Evolutionary conservation across 768 basidiomycete genomes (phyloP).

Genomic region (Tricholoma bakamatsutake): DNA sequence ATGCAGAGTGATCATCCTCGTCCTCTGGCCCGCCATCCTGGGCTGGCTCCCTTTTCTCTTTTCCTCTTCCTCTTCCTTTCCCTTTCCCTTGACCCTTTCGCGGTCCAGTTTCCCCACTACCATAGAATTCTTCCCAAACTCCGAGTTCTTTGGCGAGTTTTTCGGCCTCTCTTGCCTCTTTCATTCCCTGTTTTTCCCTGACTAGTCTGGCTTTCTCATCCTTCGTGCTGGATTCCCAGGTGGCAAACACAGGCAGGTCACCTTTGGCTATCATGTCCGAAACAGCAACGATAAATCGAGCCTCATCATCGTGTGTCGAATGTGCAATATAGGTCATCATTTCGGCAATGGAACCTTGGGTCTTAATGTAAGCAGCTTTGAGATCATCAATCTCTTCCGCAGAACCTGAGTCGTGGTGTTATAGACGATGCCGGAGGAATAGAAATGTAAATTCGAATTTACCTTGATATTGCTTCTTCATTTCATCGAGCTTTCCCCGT

Average conservation of each 20-base stretch:
- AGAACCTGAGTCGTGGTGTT: constrained; percentile 51
- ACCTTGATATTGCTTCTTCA: constrained; percentile 96
- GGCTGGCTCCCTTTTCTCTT: neutral
- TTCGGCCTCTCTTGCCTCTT: constrained; percentile 84
- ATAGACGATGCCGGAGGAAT: neutral
- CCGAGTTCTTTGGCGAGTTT: constrained; percentile 79
- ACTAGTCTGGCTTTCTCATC: constrained; percentile 77
- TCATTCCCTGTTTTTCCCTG: constrained; percentile 66
- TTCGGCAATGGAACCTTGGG: constrained; percentile 66
- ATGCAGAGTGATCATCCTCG: constrained; percentile 59
- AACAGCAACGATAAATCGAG: constrained; percentile 70
- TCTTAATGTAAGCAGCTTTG: constrained; percentile 63
- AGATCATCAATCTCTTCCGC: constrained; percentile 80
- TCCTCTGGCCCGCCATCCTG: constrained; percentile 24
- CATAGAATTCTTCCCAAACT: constrained; percentile 93
- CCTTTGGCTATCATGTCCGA: constrained; percentile 59
- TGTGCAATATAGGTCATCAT: constrained; percentile 88
- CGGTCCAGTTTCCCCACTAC: constrained; percentile 60
- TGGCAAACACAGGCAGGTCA: constrained; percentile 45
- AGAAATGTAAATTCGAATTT: constrained; percentile 6
- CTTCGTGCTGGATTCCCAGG: constrained; percentile 67
- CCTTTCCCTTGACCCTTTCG: constrained; percentile 51
- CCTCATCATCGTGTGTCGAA: constrained; percentile 77
- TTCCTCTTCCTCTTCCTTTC: constrained; percentile 40
- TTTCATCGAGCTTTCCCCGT: constrained; percentile 79